Conservation (phyloP, 192 early-diverging fungal genomes). For the Gryganskiella cystojenkinii region DNA sequence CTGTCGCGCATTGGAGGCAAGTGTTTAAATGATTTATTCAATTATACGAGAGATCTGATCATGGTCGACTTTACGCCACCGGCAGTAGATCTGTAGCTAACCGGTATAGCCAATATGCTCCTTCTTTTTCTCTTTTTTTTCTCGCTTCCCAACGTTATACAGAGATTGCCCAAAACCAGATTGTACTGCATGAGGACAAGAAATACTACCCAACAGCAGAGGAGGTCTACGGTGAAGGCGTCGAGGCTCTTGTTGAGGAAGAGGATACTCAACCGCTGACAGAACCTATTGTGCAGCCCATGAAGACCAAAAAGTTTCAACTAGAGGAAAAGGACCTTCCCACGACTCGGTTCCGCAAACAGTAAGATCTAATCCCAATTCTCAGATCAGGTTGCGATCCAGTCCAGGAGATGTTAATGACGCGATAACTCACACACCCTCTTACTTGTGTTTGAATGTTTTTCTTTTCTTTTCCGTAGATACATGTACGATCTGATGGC, state of each 20-base stretch:
- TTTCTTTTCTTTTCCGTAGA: slow-evolving; percentile 27
- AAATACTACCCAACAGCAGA: slow-evolving; percentile 98
- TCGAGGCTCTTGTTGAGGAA: slow-evolving; percentile 96
- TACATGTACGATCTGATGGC: slow-evolving; percentile 86
- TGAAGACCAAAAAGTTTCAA: slow-evolving; percentile 88
- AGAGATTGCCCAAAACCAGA: slow-evolving; percentile 75
- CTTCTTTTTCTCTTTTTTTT: too few relatives aligned
- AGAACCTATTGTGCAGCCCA: slow-evolving; percentile 93
- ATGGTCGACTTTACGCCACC: slow-evolving; percentile 5
- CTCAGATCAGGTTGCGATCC: background rate
- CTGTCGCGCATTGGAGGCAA: slow-evolving; percentile 78
- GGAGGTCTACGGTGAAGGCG: slow-evolving; percentile 95
- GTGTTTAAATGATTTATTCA: background rate
- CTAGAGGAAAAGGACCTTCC: slow-evolving; percentile 88
- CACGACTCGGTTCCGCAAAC: slow-evolving; percentile 86
- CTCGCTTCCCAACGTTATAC: background rate
- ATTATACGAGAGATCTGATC: background rate
- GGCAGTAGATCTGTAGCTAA: too few relatives aligned
- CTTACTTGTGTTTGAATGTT: background rate
- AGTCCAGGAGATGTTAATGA: background rate
- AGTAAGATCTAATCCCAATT: slow-evolving; percentile 72
- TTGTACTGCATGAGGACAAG: slow-evolving; percentile 98
- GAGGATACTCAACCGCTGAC: slow-evolving; percentile 97
- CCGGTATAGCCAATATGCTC: too few relatives aligned
- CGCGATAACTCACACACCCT: background rate